phyloP scores from a whole-genome alignment of 371 early-diverging fungal genomes.

The Batrachochytrium dendrobatidis region DNA sequence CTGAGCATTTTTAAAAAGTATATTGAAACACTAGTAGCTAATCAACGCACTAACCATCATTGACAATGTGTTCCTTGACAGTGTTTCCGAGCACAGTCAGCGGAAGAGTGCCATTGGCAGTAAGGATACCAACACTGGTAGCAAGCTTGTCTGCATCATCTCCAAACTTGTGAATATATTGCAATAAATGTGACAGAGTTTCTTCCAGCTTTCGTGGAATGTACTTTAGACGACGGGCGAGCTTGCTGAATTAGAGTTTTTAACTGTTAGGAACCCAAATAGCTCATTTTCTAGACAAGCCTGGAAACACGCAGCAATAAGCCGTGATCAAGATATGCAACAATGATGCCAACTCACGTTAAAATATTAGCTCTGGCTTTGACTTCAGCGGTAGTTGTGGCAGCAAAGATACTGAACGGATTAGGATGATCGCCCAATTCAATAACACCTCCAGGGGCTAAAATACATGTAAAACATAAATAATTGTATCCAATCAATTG shows the following conservation, averaged over 20 bases:
- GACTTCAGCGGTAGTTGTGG: slow-evolving; percentile 48
- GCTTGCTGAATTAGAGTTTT: slow-evolving; percentile 44
- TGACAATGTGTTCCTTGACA: slow-evolving; percentile 86
- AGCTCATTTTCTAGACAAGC: neutral
- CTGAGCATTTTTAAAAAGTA: too few relatives aligned
- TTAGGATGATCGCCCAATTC: slow-evolving; percentile 70
- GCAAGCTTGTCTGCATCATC: slow-evolving; percentile 74
- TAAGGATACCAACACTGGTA: slow-evolving; percentile 65
- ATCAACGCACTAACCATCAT: slow-evolving; percentile 78
- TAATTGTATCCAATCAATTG: neutral
- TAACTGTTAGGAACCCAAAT: neutral
- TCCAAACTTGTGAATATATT: slow-evolving; percentile 75
- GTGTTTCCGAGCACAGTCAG: slow-evolving; percentile 63
- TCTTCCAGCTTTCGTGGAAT: slow-evolving; percentile 81
- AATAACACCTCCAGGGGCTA: slow-evolving; percentile 83
- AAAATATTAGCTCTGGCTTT: slow-evolving; percentile 51
- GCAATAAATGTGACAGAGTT: slow-evolving; percentile 71
- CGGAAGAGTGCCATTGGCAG: slow-evolving; percentile 58
- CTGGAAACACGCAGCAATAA: neutral
- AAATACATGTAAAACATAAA: neutral
- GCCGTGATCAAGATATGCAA: neutral
- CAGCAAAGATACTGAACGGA: slow-evolving; percentile 78
- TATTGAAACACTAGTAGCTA: too few relatives aligned
- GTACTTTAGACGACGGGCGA: slow-evolving; percentile 89
- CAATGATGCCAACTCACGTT: slow-evolving; percentile 52